Evolutionary conservation across 495 filamentous ascomycete species (phyloP), one percentile per base, ranked within the genome.

Genomic region (Podospora bellae-mahoneyi): DNA sequence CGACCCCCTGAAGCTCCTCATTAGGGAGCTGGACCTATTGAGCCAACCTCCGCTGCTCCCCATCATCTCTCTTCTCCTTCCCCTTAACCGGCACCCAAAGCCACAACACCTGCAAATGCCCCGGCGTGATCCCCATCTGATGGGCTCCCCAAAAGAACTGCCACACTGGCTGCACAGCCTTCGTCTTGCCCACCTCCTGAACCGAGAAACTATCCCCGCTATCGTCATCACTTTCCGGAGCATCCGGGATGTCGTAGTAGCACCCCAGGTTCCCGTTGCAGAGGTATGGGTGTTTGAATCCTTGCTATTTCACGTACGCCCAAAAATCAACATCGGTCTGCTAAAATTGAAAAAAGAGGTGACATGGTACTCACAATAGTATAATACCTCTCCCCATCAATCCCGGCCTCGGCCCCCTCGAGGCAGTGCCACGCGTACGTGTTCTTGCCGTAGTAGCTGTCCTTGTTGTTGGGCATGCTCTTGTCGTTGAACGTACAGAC

Each of bases 261-360:
- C 78, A 80, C 71, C 69, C 66, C 5, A 71, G 34, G 26, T 79
- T 72, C 2, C 75, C 76, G 67, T 73, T 77, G 72, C 78, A 80
- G 7, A 80, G 48, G 62, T 78, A 78, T 3, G 78, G 68, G 62
- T 73, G 66, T 2, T 69, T 70, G 56, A 77, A 71, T 16, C 78
- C 78, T 58, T 73, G 63, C 67, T 71, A 20, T 20, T 15, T 16
- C 18, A 4, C 0, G 19, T 30, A 9, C 19, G 28, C 20, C 20
- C 20, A 32, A 32, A 32, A 30, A 26, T 39, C 19, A 69, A 58
- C 19, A 19, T 60, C 23, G 68, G 69, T 61, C 69, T 56, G 4
- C 15, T 10, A 30, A 32, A 4, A 15, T 55, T 55, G 28, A 65
- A 44, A 28, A 27, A 6, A 62, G 60, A 28, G 57, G 26, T 28